Percentiles rank a stretch among this genome's conserved stretches.
Evolutionary conservation across 2,329 filamentous ascomycete genomes (phyloP).

Genomic region (Phaeosphaeriaceae sp.): DNA sequence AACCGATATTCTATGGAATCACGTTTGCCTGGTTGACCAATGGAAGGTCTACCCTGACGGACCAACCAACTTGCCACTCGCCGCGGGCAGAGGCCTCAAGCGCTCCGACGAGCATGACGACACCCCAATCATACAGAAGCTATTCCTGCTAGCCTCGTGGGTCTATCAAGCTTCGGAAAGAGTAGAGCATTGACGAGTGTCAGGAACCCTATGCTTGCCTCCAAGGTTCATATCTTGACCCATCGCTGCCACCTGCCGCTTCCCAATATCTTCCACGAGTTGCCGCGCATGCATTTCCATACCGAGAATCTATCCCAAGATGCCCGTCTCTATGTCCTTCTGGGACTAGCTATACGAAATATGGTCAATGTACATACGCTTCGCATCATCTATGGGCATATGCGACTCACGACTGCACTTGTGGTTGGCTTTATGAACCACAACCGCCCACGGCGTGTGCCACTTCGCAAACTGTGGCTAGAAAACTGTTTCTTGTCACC

Average conservation of each 20-base stretch:
- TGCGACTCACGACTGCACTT: constrained; percentile 48
- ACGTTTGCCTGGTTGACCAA: constrained; percentile 51
- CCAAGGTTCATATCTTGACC: constrained; percentile 51
- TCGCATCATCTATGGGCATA: constrained; percentile 54
- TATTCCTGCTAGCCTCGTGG: constrained; percentile 51
- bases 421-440: constrained; percentile 50
- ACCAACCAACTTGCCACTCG: constrained; percentile 13
- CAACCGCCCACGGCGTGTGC: constrained; percentile 29
- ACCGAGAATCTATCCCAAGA: constrained; percentile 50
- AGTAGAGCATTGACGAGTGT: constrained; percentile 13
- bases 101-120: constrained; percentile 46
- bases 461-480: constrained; percentile 53
- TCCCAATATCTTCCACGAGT: constrained; percentile 53
- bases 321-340: constrained; percentile 47
- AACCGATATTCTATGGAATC: constrained; percentile 49
- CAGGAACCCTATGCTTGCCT: constrained; percentile 50
- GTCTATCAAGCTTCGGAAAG: constrained; percentile 3
- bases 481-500: constrained; percentile 51
- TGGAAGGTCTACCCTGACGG: constrained; percentile 35
- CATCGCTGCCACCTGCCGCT: constrained; percentile 56
- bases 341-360: constrained; percentile 47
- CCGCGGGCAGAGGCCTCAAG: constrained; percentile 17
- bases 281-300: constrained; percentile 50
- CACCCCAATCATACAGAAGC: constrained; percentile 51
- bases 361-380: constrained; percentile 54